Base-by-base conservation (phyloP, 73 alveolate species). In the Paramecium sexaurelia region DNA sequence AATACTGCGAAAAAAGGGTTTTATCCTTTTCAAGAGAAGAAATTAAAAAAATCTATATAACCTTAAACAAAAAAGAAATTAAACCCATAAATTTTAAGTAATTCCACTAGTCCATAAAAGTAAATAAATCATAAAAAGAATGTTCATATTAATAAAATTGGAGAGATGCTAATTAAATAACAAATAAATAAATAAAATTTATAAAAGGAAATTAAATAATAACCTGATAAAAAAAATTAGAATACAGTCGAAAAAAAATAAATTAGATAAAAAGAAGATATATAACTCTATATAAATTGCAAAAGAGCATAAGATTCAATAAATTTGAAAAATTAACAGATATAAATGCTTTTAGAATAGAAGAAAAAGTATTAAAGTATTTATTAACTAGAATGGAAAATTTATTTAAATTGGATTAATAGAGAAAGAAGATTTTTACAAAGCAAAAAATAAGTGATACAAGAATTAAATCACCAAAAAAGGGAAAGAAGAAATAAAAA, bases 1-100 rank as follows among this genome's bases (percentile, higher is more conserved):
- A 71, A 36, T 22, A 32, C 86, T 33, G 86, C 86, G 15, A 71
- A 37, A 71, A 71, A 71, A 71, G 83, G 43, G 17, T 22, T 40
- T 19, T 37, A 33, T 71, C 75, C 41, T 17, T 32, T 13, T 0
- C 11, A 41, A 40, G 83, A 78, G 32, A 61, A 61, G 43, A 61
- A 61, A 61, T 29, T 22, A 8, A 78, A 78, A 78, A 78, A 78
- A 24, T 33, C 51, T 33, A 32, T 27, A n/a, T 36, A 37, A 22
- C 61, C 19, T 22, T 15, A 78, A 78, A 39, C 90, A 22, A 78
- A 39, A 40, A 78, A 61, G 43, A 26, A 32, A 61, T 22, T 27
- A 61, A 51, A 51, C 67, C 15, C 26, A 26, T 29, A 10, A 29
- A 13, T 32, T 19, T 10, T 61, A 29, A 61, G 83, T 24, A 61